phyloP scores from a whole-genome alignment of 768 basidiomycete genomes.

The Lactarius trivialis region DNA sequence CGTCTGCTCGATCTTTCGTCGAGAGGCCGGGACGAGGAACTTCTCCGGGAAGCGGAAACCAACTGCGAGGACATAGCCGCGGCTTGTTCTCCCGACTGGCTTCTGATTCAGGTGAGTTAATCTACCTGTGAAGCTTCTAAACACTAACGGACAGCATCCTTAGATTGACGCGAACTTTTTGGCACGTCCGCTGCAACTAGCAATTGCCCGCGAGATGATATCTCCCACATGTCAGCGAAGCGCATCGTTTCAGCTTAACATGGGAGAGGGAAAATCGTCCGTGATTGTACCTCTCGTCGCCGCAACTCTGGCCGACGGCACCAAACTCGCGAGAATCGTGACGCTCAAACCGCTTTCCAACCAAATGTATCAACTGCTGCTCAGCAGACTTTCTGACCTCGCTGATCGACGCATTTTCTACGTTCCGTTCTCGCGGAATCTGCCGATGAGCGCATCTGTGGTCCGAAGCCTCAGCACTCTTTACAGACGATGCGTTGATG shows the following conservation, averaged over 20 bases:
- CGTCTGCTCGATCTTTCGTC: conserved; percentile 8
- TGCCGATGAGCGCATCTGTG: conserved; percentile 24
- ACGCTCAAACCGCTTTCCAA: conserved; percentile 40
- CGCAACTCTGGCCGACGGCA: conserved; percentile 36
- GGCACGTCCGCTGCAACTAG: conserved; percentile 37
- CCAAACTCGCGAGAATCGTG: conserved; percentile 41
- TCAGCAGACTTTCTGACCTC: conserved; percentile 37
- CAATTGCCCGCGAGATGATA: conserved; percentile 43
- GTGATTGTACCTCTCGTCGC: conserved; percentile 45
- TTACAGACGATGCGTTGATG: conserved; percentile 34
- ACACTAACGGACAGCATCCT: not conserved
- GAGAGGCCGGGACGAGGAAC: not conserved
- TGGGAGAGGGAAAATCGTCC: conserved; percentile 52
- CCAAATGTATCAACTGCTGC: conserved; percentile 44
- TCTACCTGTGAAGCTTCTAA: not conserved
- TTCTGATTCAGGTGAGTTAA: conserved; percentile 11
- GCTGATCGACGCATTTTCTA: conserved; percentile 41
- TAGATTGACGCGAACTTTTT: conserved; percentile 43
- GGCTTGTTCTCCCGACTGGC: conserved; percentile 5
- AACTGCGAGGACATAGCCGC: not conserved
- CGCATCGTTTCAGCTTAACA: conserved; percentile 44
- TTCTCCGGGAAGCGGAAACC: conserved; percentile 3
- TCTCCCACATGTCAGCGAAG: conserved; percentile 33
- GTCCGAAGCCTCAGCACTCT: conserved; percentile 27
- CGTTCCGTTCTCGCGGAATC: conserved; percentile 43